phyloP scores from a whole-genome alignment of 306 rosid genomes.

The Cucurbita argyrosperma region DNA sequence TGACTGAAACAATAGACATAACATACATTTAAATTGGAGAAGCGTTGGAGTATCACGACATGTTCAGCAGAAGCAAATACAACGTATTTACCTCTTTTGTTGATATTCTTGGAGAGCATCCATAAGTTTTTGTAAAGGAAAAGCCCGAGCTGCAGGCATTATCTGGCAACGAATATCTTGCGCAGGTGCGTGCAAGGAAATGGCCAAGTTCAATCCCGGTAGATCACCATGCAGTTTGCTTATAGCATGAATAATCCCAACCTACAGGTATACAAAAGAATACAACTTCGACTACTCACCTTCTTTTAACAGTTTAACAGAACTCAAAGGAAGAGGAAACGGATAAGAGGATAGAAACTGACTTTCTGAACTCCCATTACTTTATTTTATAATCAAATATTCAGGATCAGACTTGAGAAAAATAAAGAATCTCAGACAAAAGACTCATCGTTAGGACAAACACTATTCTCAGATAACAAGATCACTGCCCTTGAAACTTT shows the following conservation, averaged over 20 bases:
- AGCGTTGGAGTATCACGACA: neutral
- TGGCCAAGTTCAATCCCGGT: slow-evolving; percentile 90
- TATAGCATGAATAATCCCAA: slow-evolving; percentile 85
- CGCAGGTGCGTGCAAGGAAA: slow-evolving; percentile 86
- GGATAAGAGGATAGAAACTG: neutral
- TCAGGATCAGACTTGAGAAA: neutral
- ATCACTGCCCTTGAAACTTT: neutral
- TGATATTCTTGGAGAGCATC: slow-evolving; percentile 70
- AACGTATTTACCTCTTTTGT: slow-evolving; percentile 33
- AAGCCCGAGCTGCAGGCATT: slow-evolving; percentile 99
- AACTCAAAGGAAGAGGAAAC: neutral
- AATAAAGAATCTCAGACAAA: neutral
- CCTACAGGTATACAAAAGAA: slow-evolving; percentile 21
- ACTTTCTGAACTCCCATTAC: neutral
- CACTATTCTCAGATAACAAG: neutral
- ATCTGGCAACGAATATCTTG: slow-evolving; percentile 92
- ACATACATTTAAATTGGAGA: neutral
- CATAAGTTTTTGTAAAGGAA: slow-evolving; percentile 85
- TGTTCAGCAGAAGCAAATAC: neutral
- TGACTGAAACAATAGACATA: slow-evolving; percentile 25
- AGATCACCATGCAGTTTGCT: slow-evolving; percentile 75
- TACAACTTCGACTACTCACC: neutral
- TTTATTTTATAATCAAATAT: neutral
- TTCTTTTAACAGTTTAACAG: neutral
- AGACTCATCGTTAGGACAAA: neutral